Base-by-base conservation (phyloP, 768 basidiomycete species). In the Serendipita vermifera region DNA sequence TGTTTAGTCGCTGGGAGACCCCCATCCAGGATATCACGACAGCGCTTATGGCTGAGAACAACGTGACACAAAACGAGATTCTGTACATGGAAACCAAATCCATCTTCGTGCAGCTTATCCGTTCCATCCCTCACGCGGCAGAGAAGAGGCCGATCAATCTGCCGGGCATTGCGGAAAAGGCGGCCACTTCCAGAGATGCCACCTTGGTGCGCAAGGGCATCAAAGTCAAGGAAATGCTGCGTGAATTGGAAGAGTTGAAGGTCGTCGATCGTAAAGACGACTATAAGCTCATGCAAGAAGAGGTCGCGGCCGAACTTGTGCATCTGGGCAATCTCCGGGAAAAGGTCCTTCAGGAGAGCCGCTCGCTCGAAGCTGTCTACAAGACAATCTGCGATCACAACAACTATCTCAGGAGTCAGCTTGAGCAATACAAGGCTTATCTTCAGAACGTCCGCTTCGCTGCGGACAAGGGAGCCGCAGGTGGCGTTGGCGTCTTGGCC, bases 41-140 rank as follows among this genome's bases (percentile, higher is more conserved):
- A 39, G 90, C 94, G 1, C 78, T 99, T 57, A 92, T 98, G 84
- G 71, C 71, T 3, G 75, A 76, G 61, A 92, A 93, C 69, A 88
- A 90, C 24, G 86, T 99, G 27, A 97, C 96, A 22, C 91, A 92
- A 40, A 87, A 87, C 66, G 96, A 99, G 71, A 94, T 99, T 82
- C 80, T 98, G 29, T 99, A 98, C 74, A 97, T 98, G 92, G 96
- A 99, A 68, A 88, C 96, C 57, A 99, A 99, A 73, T 97, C 94
- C 5, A 98, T 98, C 66, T 92, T 99, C 62, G 96, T 98, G 31
- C 92, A 97, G 67, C 80, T 98, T 55, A 82, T 99, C 57, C 92
- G 96, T 62, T 98, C 93, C 31, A 79, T 99, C 56, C 94, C 94
- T 1, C 78, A 83, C 46, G 75, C 82, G 0, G 77, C 81, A 3